Percentiles rank a stretch among this genome's conserved stretches.
Conservation (phyloP, 1,139 yeast genomes). For the Protomyces macrosporus region DNA sequence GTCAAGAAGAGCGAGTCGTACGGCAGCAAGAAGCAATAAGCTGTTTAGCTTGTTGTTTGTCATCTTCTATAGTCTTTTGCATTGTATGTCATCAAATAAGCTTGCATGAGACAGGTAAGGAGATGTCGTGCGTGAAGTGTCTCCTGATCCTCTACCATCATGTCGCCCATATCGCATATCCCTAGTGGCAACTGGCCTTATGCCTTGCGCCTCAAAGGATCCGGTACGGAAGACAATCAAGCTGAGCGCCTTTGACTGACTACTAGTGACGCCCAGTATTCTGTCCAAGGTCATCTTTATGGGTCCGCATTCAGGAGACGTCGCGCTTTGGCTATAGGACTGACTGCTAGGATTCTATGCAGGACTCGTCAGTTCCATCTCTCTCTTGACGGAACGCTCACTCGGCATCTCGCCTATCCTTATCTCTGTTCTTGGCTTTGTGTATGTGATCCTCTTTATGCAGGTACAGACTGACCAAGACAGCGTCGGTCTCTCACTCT, state of each 20-base stretch:
- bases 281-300: not conserved
- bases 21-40: slow-evolving; percentile 9
- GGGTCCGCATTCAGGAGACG: not conserved
- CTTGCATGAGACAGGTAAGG: no score
- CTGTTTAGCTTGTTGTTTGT: not conserved
- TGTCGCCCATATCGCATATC: not conserved
- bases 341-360: not conserved
- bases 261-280: not conserved
- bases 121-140: not conserved
- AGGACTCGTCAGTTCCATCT: slow-evolving; percentile 26
- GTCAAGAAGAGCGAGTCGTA: slow-evolving; percentile 22
- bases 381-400: slow-evolving; percentile 20
- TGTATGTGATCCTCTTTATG: not conserved
- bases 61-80: no score
- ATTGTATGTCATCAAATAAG: no score
- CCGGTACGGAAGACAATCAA: not conserved
- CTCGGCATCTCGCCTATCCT: slow-evolving; percentile 29
- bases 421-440: slow-evolving; percentile 30
- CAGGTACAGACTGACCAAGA: no score
- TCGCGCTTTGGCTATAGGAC: no score
- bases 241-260: not conserved
- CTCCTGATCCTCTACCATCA: not conserved
- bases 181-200: not conserved
- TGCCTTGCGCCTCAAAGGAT: not conserved
- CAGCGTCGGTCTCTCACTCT: slow-evolving; percentile 29